Conservation (phyloP, 805 yeast species). For the Ogataea zsoltii region DNA sequence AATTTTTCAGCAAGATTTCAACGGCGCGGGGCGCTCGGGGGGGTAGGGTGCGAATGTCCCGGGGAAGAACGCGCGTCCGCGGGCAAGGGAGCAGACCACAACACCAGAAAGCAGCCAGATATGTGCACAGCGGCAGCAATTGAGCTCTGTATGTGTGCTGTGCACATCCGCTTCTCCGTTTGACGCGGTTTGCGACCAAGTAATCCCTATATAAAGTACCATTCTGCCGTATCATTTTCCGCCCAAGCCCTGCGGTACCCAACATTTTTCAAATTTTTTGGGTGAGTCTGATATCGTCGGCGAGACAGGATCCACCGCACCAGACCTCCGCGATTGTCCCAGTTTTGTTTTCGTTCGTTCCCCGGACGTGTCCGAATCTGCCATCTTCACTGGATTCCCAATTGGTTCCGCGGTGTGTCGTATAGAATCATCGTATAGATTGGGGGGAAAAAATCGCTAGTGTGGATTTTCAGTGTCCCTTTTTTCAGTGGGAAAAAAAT, state of each 20-base stretch:
- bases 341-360: not conserved
- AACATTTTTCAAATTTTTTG: constrained; percentile 4
- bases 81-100: not conserved
- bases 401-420: not conserved
- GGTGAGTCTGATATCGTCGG: not conserved
- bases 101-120: too few species aligned
- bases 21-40: not conserved
- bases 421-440: not conserved
- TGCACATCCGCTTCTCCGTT: not conserved
- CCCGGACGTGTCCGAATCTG: not conserved
- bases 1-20: too few species aligned
- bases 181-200: too few species aligned
- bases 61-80: not conserved
- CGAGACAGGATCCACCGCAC: constrained; percentile 2
- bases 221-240: not conserved
- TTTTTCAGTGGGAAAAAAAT: constrained; percentile 1
- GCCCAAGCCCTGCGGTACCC: not conserved
- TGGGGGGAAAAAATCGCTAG: not conserved
- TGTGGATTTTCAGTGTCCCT: not conserved
- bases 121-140: not conserved
- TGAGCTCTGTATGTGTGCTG: not conserved
- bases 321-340: not conserved
- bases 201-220: too few species aligned
- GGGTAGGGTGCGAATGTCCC: too few species aligned
- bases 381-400: not conserved